Percentiles rank a stretch among this genome's conserved stretches.
Conservation (phyloP, 2,329 filamentous ascomycete genomes). For the Fonsecaea monophora region DNA sequence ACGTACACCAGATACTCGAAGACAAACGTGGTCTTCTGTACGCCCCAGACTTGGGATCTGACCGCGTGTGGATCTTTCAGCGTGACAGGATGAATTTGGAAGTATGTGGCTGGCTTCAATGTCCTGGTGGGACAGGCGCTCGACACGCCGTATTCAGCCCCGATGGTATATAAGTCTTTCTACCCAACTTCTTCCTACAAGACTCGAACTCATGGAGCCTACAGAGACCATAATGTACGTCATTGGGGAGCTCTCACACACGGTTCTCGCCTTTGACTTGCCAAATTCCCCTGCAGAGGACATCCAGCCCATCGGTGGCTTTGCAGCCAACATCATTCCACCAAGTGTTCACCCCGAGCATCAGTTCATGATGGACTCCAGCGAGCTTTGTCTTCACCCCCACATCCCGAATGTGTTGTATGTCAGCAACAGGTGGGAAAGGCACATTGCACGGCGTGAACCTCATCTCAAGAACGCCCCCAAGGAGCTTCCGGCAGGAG, state of each 20-base stretch:
- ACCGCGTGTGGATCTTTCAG: not conserved
- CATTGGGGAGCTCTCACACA: not conserved
- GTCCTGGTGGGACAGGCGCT: not conserved
- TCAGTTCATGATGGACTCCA: slow-evolving; percentile 1
- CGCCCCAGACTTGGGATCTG: not conserved
- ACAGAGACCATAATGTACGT: slow-evolving; percentile 4
- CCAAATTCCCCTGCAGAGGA: not conserved
- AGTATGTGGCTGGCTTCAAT: slow-evolving; percentile 2
- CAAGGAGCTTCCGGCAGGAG: not conserved
- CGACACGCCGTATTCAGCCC: not conserved
- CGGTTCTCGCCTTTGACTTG: not conserved
- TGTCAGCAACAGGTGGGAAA: slow-evolving; percentile 4
- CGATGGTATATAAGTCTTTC: slow-evolving; percentile 1
- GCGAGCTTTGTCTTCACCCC: slow-evolving; percentile 1
- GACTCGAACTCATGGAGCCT: not conserved
- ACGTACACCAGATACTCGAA: slow-evolving; percentile 2
- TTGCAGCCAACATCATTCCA: not conserved
- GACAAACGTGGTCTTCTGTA: not conserved
- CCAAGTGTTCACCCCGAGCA: not conserved
- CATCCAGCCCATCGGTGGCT: not conserved
- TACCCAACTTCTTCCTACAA: not conserved
- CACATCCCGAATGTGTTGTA: not conserved
- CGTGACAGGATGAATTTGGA: not conserved
- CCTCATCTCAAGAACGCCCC: not conserved
- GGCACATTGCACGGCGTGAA: not conserved